Base-by-base conservation (phyloP, 2,329 filamentous ascomycete species). In the Claviceps purpurea region DNA sequence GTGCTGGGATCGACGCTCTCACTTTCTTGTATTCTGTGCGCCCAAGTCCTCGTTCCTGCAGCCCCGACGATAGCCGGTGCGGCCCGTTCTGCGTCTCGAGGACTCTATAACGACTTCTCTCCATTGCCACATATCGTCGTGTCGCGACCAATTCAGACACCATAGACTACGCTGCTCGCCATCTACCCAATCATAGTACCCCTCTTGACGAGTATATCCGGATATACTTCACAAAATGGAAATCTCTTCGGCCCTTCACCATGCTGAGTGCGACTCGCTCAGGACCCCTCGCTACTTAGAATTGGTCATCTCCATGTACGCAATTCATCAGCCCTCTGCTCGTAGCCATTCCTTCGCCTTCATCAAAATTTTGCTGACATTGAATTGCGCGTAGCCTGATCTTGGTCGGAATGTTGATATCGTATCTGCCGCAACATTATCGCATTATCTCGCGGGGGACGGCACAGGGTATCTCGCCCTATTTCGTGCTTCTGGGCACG, bases 391-490 rank as follows among this genome's bases (percentile, higher is more conserved):
- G 13, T 59, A 81, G 78, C 56, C 64, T 95, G 61, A 88, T 97
- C 59, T 75, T 97, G 56, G 65, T 95, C 60, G 91, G 91, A 53
- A 90, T 97, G 61, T 75, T 96, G 56, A 72, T 95, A 54, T 97
- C 91, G 38, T 98, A 98, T 71, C 77, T 97, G 2, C 93, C 93
- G 1, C 93, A 98, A 66, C 91, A 97, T 69, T 79, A 85, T 66
- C 89, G 93, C 62, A 97, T 98, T 69, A 87, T 95, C 59, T 75
- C 79, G 42, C 81, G 89, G 52, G 81, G 84, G 55, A 93, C 88
- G 14, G 94, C 91, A 22, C 91, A 95, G 66, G 93, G 93, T 56
- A 90, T 98, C 56, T 96, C 90, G 34, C 91, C 93, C 8, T 93
- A 91, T 68, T 98, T 95, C 64, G 83, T 98, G 57, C 79, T 97